Evolutionary conservation across 2,329 filamentous ascomycete genomes (phyloP), one percentile per base, ranked within the genome.

Genomic region (Zarea fungicola): DNA sequence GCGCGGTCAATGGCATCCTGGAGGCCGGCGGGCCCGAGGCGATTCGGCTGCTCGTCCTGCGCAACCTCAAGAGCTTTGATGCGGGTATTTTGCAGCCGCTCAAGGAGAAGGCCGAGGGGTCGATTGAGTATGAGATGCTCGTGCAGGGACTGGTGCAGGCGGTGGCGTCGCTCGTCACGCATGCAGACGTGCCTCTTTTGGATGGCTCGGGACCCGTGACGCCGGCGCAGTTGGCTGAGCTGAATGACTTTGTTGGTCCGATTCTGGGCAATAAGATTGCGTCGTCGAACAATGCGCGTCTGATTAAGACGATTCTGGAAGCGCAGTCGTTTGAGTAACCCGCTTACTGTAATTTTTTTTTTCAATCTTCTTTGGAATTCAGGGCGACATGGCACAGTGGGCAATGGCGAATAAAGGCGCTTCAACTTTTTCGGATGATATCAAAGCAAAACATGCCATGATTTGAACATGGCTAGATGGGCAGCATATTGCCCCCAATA

Each of bases 1-100:
- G 93, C 37, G 89, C 92, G 6, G 78, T 99, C 19, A 79, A 84
- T 25, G 92, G 91, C 1, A 73, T 99, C 3, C 77, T 85, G 2
- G 82, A 85, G 2, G 84, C 95, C 21, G 89, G 90, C 22, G 90
- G 78, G 0, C 70, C 76, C 19, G 78, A 81, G 59, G 75, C 77
- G 7, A 73, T 82, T 29, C 75, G 78, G 11, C 69, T 82, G 2
- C 65, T 82, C 26, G 70, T 81, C 11, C 64, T 83, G 28, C 74
- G 76, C 16, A 80, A 80, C 56, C 67, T 83, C 37, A 75, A 76
- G 56, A 68, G 67, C 13, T 77, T 81, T 47, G 78, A 81, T 57
- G 58, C 68, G 1, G 68, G 67, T 6, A 77, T 82, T 50, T 68
- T 83, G 41, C 69, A 73, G 52, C 77, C 77, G 5, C 63, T 82